Evolutionary conservation across 1,139 yeast genomes (phyloP), one percentile per base, ranked within the genome.

Genomic region (Petasospora fabianii): DNA sequence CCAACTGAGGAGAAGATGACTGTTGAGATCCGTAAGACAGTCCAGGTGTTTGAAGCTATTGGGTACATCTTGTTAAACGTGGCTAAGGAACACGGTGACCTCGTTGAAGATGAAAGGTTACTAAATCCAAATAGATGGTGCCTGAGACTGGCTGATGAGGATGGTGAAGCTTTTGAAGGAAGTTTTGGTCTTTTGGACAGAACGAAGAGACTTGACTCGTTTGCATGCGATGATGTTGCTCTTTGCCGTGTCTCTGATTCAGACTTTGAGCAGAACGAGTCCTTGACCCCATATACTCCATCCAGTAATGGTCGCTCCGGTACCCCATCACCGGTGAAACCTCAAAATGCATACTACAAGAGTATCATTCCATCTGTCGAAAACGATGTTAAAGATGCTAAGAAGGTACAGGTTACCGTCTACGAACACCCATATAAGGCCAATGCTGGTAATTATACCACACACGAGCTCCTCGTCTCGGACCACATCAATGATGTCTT

Each of bases 91-190:
- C 50, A 46, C 7, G 48, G 49, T 2, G 43, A 41, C 3, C 10
- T 50, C 3, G 10, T 47, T 6, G 30, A 38, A 1, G 39, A 43
- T 7, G 30, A 32, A 3, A 45, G 26, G 26, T 47, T 48, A 43
- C 49, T 45, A 36, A 71, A 80, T 47, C 84, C 87, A 0, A 81
- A 82, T 53, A 64, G 65, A 36, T 84, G 87, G 81, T 66, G 80
- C 38, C 52, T 83, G n/a, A 83, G 79, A 43, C 62, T 83, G 32
- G 84, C 80, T 1, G 94, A 84, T 55, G 92, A 83, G 44, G 90
- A 82, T 55, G 92, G 92, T 7, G 88, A 83, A 41, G 75, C 79
- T n/a, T 82, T 80, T 50, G 85, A 82, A 22, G 79, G 73, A 34
- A 75, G 82, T 19, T 83, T 84, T 65, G 92, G 92, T 3, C 69